These are phyloP conservation scores for Alternaria gaisen DNA, from an alignment of 2,329 filamentous ascomycete genomes.

Conservation along the genomic window DNA sequence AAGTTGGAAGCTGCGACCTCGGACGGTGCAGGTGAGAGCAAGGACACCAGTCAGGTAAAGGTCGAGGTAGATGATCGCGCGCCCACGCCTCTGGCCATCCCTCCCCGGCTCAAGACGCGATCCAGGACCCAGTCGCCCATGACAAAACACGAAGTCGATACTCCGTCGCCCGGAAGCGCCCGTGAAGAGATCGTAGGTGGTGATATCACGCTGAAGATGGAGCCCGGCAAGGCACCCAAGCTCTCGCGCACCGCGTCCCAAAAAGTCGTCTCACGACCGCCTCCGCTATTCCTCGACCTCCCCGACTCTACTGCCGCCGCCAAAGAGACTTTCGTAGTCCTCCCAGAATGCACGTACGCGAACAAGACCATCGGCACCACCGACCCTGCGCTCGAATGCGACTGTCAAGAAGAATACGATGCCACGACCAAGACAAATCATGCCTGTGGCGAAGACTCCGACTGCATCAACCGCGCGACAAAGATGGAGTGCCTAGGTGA, in stretches of 20 bases:
- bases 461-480: constrained; percentile 97
- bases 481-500: constrained; percentile 95
- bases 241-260: constrained; percentile 76
- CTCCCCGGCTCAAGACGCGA: constrained; percentile 38
- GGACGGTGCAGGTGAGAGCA: constrained; percentile 25
- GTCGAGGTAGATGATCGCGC: constrained; percentile 37
- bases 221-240: constrained; percentile 72
- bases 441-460: constrained; percentile 94
- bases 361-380: constrained; percentile 91
- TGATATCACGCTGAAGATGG: constrained; percentile 69
- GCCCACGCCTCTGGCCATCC: constrained; percentile 40
- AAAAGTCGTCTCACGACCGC: constrained; percentile 70
- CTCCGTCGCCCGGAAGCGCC: constrained; percentile 52
- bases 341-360: constrained; percentile 87
- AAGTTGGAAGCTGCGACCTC: constrained; percentile 51
- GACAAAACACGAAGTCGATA: constrained; percentile 38
- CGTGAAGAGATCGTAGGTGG: constrained; percentile 66
- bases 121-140: constrained; percentile 46
- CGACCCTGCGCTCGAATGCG: constrained; percentile 93
- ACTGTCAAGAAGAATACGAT: constrained; percentile 90
- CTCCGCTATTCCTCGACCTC: constrained; percentile 75
- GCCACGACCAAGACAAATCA: constrained; percentile 67
- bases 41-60: constrained; percentile 36
- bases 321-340: constrained; percentile 77
- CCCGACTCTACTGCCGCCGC: constrained; percentile 83